phyloP scores from a whole-genome alignment of 2,329 filamentous ascomycete genomes.

The Colletotrichum aenigma region DNA sequence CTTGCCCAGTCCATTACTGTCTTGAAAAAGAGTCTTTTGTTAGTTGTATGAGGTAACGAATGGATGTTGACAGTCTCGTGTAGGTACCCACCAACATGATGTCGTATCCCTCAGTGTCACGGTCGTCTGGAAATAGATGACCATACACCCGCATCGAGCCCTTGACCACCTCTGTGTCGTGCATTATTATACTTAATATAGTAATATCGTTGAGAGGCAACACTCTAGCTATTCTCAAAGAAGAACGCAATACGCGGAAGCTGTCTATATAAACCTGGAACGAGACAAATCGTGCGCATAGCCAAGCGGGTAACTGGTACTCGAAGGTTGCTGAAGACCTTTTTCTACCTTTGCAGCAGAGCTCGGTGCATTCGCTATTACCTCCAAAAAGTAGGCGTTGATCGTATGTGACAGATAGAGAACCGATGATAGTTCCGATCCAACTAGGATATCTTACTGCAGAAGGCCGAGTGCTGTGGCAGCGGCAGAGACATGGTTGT shows the following conservation, averaged over 20 bases:
- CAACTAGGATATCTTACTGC: background rate
- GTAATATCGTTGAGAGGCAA: rapidly evolving
- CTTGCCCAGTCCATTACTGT: rapidly evolving
- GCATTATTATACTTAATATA: too few species aligned
- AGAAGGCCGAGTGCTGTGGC: background rate
- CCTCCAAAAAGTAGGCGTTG: rapidly evolving
- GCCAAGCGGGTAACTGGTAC: background rate
- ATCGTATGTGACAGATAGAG: background rate
- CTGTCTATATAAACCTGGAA: background rate
- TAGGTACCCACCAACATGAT: background rate
- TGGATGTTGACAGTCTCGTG: rapidly evolving
- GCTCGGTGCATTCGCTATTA: background rate
- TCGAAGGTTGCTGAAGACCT: background rate
- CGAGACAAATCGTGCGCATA: background rate
- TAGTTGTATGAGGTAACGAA: background rate
- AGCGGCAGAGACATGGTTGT: background rate
- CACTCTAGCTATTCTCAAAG: background rate
- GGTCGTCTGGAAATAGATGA: background rate
- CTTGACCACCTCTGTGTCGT: rapidly evolving
- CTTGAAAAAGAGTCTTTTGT: background rate
- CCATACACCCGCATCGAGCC: background rate
- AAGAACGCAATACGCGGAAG: background rate
- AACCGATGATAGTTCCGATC: background rate
- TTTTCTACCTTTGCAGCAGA: background rate
- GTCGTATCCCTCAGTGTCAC: rapidly evolving